Percentiles rank a stretch among this genome's conserved stretches.
Evolutionary conservation across 2,329 filamentous ascomycete species (phyloP).

Genomic region (Sporothrix brasiliensis): DNA sequence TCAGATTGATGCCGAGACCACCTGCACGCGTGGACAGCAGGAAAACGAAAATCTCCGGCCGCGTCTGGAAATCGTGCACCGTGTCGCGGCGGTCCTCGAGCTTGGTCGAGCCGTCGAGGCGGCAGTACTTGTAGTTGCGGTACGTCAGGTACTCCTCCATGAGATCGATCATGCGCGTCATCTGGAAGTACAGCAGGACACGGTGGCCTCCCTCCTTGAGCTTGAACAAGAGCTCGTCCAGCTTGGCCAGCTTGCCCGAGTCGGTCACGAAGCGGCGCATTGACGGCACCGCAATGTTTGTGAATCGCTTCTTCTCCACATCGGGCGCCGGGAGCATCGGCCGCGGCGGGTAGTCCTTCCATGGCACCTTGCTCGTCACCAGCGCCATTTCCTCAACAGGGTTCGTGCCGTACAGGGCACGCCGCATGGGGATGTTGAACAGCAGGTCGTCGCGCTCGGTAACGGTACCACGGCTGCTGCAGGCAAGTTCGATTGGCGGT

Average conservation of each 20-base stretch:
- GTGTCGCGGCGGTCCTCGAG: slow-evolving; percentile 96
- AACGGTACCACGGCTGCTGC: slow-evolving; percentile 65
- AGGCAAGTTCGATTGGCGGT: slow-evolving; percentile 80
- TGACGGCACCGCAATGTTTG: slow-evolving; percentile 87
- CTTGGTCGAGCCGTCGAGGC: slow-evolving; percentile 94
- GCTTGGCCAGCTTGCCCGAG: slow-evolving; percentile 89
- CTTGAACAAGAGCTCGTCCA: slow-evolving; percentile 83
- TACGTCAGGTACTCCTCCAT: slow-evolving; percentile 99
- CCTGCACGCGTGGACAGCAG: slow-evolving; percentile 92
- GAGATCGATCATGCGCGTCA: slow-evolving; percentile 99
- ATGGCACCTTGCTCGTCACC: slow-evolving; percentile 71
- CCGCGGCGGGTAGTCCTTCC: slow-evolving; percentile 63
- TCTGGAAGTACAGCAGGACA: slow-evolving; percentile 98
- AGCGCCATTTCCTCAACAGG: slow-evolving; percentile 71
- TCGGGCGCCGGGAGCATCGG: slow-evolving; percentile 76
- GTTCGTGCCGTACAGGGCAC: slow-evolving; percentile 70
- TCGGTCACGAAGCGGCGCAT: slow-evolving; percentile 98
- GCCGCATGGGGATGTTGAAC: slow-evolving; percentile 78
- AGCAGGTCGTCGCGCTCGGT: slow-evolving; percentile 71
- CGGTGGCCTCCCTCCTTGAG: slow-evolving; percentile 92
- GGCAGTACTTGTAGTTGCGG: slow-evolving; percentile 98
- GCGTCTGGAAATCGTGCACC: slow-evolving; percentile 92
- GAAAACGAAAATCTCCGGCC: slow-evolving; percentile 96
- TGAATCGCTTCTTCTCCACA: slow-evolving; percentile 81
- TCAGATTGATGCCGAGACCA: slow-evolving; percentile 97